Base-by-base conservation (phyloP, 2,329 filamentous ascomycete genomes). In the Aulographum hederae region DNA sequence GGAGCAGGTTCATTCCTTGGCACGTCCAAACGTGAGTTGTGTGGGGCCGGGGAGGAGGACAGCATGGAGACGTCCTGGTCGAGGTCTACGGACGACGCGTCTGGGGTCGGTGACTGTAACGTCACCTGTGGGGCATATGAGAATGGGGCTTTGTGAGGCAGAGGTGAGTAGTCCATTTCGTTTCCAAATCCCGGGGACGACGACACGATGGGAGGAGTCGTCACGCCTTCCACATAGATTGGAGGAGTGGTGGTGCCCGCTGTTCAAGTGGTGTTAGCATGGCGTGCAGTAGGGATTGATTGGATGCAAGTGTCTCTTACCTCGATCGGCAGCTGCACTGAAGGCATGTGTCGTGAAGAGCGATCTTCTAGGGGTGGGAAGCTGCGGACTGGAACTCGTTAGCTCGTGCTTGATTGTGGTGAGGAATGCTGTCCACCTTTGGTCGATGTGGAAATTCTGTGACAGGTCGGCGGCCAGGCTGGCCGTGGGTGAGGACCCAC, bases 401-500 rank as follows among this genome's bases (percentile, higher is more conserved):
- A 15, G 31, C 23, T 11, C 30, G 26, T 39, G 37, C 38, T 36
- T 38, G 33, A 30, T 27, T 36, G 35, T 39, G 38, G 40, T 42
- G 44, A 43, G 42, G 35, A 23, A 31, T 21, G 14, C 16, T 14
- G 6, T 60, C 67, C 43, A 94, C 86, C 85, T 94, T 48, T 78
- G 82, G 56, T 94, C 85, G 52, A 95, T 79, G 51, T 86, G 79
- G 52, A 95, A 92, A 61, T 95, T 98, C 51, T 93, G 84, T 36
- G 85, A 94, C 45, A 95, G 67, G 57, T 98, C 89, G 38, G 84
- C 85, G 26, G 85, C 86, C 43, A 98, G 62, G 48, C 81, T 92
- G 32, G 82, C 74, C 21, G 84, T 85, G 4, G 89, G 89, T 34
- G 89, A 98, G 14, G 85, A 92, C 30, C 82, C 81, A 42, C 73